These are phyloP conservation scores for Azolla pinnata DNA, from an alignment of 75 land plant species.

Conservation along the genomic window DNA sequence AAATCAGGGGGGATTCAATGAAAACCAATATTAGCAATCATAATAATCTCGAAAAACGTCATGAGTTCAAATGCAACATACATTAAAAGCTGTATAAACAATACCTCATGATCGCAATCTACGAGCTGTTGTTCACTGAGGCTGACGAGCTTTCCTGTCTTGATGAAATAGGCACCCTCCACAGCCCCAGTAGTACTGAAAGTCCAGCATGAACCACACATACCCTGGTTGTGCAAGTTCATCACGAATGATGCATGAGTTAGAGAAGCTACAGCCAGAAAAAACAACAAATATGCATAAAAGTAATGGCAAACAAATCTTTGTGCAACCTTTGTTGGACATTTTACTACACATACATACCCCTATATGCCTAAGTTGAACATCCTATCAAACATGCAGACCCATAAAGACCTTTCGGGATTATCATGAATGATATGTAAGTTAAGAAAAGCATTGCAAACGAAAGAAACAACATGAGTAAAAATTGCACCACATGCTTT, in stretches of 20 bases:
- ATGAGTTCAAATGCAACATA: not conserved
- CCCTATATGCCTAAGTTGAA: no score
- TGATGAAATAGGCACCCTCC: slow-evolving; percentile 69
- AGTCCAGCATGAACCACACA: slow-evolving; percentile 92
- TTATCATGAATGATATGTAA: no score
- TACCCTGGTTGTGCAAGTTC: slow-evolving; percentile 33
- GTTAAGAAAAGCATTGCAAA: no score
- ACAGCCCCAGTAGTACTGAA: slow-evolving; percentile 82
- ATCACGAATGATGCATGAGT: not conserved
- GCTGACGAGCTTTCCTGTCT: slow-evolving; percentile 67
- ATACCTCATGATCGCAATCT: slow-evolving; percentile 86
- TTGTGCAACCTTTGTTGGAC: no score
- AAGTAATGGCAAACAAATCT: no score
- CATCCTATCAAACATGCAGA: no score
- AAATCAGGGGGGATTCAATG: not conserved
- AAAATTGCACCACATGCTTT: no score
- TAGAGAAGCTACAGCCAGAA: not conserved
- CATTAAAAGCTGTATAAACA: not conserved
- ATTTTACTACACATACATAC: no score
- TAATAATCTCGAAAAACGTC: not conserved
- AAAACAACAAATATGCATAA: no score
- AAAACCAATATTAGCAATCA: not conserved
- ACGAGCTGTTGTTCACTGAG: slow-evolving; percentile 93
- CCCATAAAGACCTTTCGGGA: no score
- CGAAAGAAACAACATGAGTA: no score